Conservation (phyloP, 495 filamentous ascomycete species). For the Elasticomyces elasticus region DNA sequence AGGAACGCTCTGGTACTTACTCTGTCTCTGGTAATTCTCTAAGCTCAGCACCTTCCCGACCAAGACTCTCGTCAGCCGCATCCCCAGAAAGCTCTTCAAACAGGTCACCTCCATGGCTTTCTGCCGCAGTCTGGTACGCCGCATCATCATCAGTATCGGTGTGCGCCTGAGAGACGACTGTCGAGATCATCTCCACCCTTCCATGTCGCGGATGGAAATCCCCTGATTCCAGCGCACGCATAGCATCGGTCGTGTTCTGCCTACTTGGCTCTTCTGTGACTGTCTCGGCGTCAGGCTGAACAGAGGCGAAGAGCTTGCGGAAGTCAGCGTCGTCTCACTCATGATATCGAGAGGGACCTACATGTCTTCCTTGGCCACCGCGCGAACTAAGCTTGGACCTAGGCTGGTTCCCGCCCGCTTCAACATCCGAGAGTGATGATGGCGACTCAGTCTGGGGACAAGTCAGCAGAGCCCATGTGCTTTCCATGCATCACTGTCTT, state of each 20-base stretch:
- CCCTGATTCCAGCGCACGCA: neutral
- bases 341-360: neutral
- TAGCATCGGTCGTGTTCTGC: neutral
- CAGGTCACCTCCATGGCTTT: neutral
- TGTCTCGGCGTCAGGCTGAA: neutral
- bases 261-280: neutral
- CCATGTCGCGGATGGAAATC: too few relatives aligned
- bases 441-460: neutral
- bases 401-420: neutral
- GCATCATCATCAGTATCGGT: neutral
- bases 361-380: neutral
- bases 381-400: neutral
- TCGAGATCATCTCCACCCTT: too few relatives aligned
- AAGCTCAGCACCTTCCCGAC: too few relatives aligned
- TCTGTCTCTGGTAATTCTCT: too few relatives aligned
- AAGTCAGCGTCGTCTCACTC: neutral
- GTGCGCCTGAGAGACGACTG: neutral
- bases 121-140: neutral
- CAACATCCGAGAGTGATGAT: neutral
- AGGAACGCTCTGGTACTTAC: too few relatives aligned
- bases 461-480: neutral
- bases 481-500: neutral
- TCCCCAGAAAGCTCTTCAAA: too few relatives aligned
- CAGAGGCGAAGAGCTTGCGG: neutral
- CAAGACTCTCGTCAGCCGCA: too few relatives aligned